phyloP scores from a whole-genome alignment of 1,284 basidiomycete genomes.

The Boletus holoroseus region DNA sequence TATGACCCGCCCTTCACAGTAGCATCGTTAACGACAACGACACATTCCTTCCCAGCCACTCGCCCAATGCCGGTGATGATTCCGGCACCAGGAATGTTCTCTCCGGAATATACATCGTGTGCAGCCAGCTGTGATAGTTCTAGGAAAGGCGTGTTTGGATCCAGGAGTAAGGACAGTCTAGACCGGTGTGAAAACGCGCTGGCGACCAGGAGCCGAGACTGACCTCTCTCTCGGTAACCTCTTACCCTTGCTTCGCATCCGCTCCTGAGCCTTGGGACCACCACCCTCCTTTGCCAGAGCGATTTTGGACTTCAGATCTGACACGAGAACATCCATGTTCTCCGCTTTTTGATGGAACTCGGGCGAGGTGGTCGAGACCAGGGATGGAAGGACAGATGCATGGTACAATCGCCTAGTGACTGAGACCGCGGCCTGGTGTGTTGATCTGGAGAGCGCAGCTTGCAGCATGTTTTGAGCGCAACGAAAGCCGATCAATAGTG shows the following conservation, averaged over 20 bases:
- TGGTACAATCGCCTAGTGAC: constrained; percentile 43
- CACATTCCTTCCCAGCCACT: constrained; percentile 79
- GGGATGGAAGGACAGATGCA: constrained; percentile 66
- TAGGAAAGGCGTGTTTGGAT: constrained; percentile 85
- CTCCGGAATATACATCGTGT: constrained; percentile 77
- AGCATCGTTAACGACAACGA: constrained; percentile 90
- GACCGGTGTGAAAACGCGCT: constrained; percentile 3
- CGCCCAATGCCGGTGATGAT: constrained; percentile 85
- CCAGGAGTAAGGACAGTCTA: constrained; percentile 66
- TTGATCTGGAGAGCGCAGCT: constrained; percentile 15
- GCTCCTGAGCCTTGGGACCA: constrained; percentile 65
- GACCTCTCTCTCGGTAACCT: constrained; percentile 84
- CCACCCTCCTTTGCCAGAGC: constrained; percentile 57
- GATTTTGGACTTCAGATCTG: constrained; percentile 56
- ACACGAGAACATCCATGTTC: constrained; percentile 64
- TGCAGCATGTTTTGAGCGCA: constrained; percentile 22
- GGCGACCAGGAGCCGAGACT: constrained; percentile 15
- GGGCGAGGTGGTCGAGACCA: constrained; percentile 60
- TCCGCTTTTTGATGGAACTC: constrained; percentile 63
- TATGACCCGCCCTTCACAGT: constrained; percentile 93
- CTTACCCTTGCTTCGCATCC: constrained; percentile 78
- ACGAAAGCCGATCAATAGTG: not conserved
- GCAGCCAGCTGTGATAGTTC: constrained; percentile 86
- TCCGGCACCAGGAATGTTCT: constrained; percentile 82
- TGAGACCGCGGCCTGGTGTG: not conserved